These are phyloP conservation scores for Amanita pseudoporphyria DNA, from an alignment of 768 basidiomycete species.

Conservation along the genomic window DNA sequence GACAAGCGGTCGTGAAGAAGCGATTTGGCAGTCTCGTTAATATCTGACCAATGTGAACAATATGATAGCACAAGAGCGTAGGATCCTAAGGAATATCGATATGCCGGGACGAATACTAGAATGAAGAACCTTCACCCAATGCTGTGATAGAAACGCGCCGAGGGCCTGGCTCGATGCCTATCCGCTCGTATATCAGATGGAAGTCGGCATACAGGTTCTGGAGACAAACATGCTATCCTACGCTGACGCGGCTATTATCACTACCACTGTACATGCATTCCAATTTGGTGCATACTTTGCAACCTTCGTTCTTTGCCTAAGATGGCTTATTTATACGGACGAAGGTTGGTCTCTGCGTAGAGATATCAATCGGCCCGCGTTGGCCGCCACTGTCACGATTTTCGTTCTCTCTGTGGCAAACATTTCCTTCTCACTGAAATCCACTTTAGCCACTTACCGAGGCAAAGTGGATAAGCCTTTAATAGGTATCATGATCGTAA, in stretches of 20 bases:
- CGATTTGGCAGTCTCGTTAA: too few relatives aligned
- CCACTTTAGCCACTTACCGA: background rate
- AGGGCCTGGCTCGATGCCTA: too few relatives aligned
- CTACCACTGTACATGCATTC: background rate
- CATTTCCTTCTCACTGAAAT: background rate
- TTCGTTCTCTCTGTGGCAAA: background rate
- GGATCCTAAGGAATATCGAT: too few relatives aligned
- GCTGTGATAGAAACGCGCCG: too few relatives aligned
- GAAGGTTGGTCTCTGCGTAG: background rate
- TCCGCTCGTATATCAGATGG: too few relatives aligned
- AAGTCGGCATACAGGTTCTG: too few relatives aligned
- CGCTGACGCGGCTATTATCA: background rate
- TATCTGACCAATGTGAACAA: too few relatives aligned
- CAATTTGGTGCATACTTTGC: background rate
- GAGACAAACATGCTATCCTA: background rate
- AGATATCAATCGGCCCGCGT: background rate
- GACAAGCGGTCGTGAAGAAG: too few relatives aligned
- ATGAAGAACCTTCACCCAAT: too few relatives aligned
- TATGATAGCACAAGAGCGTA: too few relatives aligned
- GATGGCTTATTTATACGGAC: background rate
- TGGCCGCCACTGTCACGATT: background rate
- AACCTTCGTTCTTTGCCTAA: constrained; percentile 1
- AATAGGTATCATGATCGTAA: background rate
- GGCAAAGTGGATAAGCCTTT: background rate
- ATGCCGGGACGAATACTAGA: too few relatives aligned